Evolutionary conservation across 305 asterid species (phyloP).

Genomic region (Fraxinus paxiana): DNA sequence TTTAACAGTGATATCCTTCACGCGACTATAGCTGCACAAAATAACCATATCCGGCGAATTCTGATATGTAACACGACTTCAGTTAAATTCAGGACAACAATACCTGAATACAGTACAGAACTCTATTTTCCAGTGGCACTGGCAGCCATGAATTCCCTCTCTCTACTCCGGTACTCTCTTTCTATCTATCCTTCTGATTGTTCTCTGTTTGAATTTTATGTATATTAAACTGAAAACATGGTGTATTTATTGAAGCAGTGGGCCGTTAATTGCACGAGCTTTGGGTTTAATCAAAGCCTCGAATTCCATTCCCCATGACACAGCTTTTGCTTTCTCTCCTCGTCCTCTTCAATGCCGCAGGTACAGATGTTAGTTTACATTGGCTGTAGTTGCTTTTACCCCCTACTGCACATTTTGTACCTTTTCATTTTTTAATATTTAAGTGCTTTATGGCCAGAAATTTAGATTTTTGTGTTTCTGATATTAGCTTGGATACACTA

Average conservation of each 20-base stretch:
- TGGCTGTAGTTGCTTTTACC: not conserved
- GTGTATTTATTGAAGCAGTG: conserved; percentile 37
- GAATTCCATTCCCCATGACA: conserved; percentile 27
- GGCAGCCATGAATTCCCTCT: conserved; percentile 44
- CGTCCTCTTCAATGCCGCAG: conserved; percentile 46
- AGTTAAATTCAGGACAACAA: not conserved
- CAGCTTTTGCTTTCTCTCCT: conserved; percentile 26
- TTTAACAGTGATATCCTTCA: not conserved
- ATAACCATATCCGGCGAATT: not conserved
- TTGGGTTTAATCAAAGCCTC: conserved; percentile 40
- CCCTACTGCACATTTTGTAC: conserved; percentile 19
- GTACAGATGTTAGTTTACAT: conserved; percentile 22
- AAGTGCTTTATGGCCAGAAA: not conserved
- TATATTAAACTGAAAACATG: conserved; percentile 13
- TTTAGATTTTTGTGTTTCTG: not conserved
- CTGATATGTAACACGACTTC: not conserved
- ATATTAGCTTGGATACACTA: not conserved
- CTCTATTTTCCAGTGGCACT: conserved; percentile 8
- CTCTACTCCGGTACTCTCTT: conserved; percentile 21
- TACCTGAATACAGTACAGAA: not conserved
- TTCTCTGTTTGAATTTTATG: not conserved
- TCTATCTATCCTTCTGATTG: no score
- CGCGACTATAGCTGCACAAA: not conserved
- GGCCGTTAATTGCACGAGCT: conserved; percentile 42
- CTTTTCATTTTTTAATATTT: not conserved